Percentiles rank a stretch among this genome's conserved stretches.
Evolutionary conservation across 768 basidiomycete genomes (phyloP).

Genomic region (Gymnopilus dilepis): DNA sequence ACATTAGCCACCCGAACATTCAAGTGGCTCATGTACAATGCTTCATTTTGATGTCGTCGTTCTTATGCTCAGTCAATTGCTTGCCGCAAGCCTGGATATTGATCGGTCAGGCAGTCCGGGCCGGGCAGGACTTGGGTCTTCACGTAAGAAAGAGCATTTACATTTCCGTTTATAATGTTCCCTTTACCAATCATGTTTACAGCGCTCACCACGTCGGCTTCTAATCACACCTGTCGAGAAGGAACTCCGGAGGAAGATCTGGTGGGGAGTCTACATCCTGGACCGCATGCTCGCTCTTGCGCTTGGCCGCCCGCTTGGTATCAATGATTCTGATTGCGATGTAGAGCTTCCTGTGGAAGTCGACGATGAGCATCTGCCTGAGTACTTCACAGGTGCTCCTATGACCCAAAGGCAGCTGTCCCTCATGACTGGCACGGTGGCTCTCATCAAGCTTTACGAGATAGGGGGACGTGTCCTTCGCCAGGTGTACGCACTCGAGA

Average conservation of each 20-base stretch:
- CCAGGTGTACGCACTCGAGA: constrained; percentile 83
- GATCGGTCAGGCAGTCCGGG: constrained; percentile 88
- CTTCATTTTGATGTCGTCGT: constrained; percentile 87
- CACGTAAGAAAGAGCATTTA: constrained; percentile 63
- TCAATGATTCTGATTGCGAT: constrained; percentile 91
- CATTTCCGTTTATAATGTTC: constrained; percentile 12
- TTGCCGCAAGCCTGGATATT: constrained; percentile 94
- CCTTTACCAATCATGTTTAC: constrained; percentile 22
- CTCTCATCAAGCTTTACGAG: constrained; percentile 79
- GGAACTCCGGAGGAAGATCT: constrained; percentile 88
- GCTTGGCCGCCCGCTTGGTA: constrained; percentile 85
- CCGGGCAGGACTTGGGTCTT: constrained; percentile 89
- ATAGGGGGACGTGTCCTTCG: constrained; percentile 84
- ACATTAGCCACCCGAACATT: constrained; percentile 87
- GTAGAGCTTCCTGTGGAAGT: constrained; percentile 83
- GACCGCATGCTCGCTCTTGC: constrained; percentile 93
- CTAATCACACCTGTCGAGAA: constrained; percentile 77
- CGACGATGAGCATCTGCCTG: constrained; percentile 78
- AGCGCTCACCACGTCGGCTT: constrained; percentile 86
- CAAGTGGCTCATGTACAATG: constrained; percentile 90
- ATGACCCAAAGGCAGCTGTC: constrained; percentile 61
- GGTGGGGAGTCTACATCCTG: constrained; percentile 93
- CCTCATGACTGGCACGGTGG: constrained; percentile 83
- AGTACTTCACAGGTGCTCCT: constrained; percentile 71
- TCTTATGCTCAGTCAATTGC: constrained; percentile 91